phyloP scores from a whole-genome alignment of 805 yeast genomes.

The Metschnikowia kunwiensis region DNA sequence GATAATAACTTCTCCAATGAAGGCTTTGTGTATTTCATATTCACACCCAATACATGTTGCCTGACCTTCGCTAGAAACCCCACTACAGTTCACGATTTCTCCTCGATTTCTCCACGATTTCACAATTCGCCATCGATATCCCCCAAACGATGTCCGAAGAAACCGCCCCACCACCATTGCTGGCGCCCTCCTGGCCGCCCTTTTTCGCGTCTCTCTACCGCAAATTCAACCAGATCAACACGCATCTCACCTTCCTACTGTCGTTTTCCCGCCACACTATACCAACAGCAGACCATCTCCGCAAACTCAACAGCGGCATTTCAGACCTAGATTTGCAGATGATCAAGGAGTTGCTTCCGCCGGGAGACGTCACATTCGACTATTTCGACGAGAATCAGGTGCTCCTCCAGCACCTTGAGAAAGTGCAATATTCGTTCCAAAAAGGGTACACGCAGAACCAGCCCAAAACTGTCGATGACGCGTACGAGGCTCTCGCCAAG shows the following conservation, averaged over 20 bases:
- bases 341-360: constrained; percentile 60
- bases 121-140: too few species aligned
- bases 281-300: constrained; percentile 31
- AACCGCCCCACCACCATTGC: too few species aligned
- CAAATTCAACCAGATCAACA: constrained; percentile 19
- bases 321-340: constrained; percentile 58
- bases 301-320: constrained; percentile 30
- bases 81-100: too few species aligned
- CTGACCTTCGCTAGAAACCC: too few species aligned
- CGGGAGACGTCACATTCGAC: constrained; percentile 60
- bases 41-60: too few species aligned
- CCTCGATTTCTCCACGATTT: too few species aligned
- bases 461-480: constrained; percentile 43
- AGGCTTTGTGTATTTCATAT: too few species aligned
- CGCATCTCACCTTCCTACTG: constrained; percentile 39
- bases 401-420: constrained; percentile 41
- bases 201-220: constrained; percentile 10
- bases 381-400: constrained; percentile 79
- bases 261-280: constrained; percentile 19
- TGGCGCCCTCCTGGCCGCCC: constrained; percentile 17
- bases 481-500: constrained; percentile 54
- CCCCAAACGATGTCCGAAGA: too few species aligned
- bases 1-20: too few species aligned
- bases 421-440: constrained; percentile 36
- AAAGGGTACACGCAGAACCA: constrained; percentile 35